These are phyloP conservation scores for Aspergillus jensenii DNA, from an alignment of 2,329 filamentous ascomycete genomes.

Conservation along the genomic window DNA sequence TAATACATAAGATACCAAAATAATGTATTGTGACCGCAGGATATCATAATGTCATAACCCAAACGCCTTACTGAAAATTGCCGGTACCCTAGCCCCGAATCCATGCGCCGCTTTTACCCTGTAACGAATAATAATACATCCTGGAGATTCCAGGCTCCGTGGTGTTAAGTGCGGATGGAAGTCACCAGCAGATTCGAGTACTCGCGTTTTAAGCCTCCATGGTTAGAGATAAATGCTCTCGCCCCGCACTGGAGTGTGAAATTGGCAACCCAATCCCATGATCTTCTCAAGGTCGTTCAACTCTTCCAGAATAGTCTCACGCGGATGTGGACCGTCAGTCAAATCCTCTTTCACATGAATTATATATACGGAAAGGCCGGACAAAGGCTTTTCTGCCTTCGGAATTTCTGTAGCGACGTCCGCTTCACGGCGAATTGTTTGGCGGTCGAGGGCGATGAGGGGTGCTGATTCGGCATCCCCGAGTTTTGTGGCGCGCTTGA, in stretches of 20 bases:
- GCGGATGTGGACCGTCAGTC: slow-evolving; percentile 64
- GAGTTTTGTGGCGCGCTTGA: not conserved
- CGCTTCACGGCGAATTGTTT: slow-evolving; percentile 5
- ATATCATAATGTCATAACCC: not conserved
- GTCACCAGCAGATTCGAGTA: not conserved
- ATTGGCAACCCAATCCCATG: slow-evolving; percentile 72
- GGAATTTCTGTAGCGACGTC: slow-evolving; percentile 3
- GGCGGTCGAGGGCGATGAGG: not conserved
- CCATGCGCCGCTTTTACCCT: not conserved
- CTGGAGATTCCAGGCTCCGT: not conserved
- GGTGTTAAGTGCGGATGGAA: not conserved
- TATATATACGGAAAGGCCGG: slow-evolving; percentile 76
- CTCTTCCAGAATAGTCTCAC: slow-evolving; percentile 68
- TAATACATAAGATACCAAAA: not conserved
- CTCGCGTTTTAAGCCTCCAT: not conserved
- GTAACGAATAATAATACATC: not conserved
- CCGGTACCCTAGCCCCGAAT: not conserved
- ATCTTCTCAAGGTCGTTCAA: slow-evolving; percentile 65
- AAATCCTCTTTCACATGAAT: slow-evolving; percentile 93
- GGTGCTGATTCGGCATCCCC: not conserved
- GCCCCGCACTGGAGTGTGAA: slow-evolving; percentile 68
- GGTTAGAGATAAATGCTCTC: slow-evolving; percentile 51
- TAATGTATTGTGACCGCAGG: not conserved
- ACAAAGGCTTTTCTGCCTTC: slow-evolving; percentile 51
- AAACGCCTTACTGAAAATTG: not conserved